Base-by-base conservation (phyloP, 257 asterid genomes). In the Paulownia fortunei region DNA sequence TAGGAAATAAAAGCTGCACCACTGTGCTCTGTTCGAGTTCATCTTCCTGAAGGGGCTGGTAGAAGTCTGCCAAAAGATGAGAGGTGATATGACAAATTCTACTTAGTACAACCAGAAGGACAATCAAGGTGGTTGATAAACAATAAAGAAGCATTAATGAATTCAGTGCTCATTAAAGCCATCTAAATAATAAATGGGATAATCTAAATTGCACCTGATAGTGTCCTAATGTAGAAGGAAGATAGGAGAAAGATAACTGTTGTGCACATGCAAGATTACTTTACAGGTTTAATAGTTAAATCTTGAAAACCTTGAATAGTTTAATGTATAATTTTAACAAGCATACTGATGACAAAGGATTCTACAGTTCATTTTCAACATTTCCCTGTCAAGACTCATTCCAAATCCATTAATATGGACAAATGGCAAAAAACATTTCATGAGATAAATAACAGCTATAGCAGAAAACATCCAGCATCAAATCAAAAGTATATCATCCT, bases 1-100 rank as follows among this genome's bases (percentile, higher is more conserved):
- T 80, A 2, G 97, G 97, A 72, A 68, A 92, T 49, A 92, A 47
- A 66, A 92, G 79, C 3, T 75, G 69, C 75, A 92, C 93, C 51
- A 82, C 87, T 54, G 97, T 91, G 83, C 90, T 91, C 79, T 86
- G 87, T 70, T 90, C 97, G 6, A 82, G 47, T 81, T 91, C 93
- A 72, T 92, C 97, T 88, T 92, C 92, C 80, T 85, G 83, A 3
- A 90, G 69, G 36, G 97, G 97, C 65, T 91, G 88, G 86, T 91
- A 92, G 83, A 92, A 85, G 73, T 92, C 97, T 92, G 93, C 83
- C 83, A 73, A 83, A 74, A 68, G 26, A 79, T 34, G 23, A 76
- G 71, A 76, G 42, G 67, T 27, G 19, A 62, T 30, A 46, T 36
- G 54, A 51, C 19, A 56, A 68, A 66, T 72, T 51, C 51, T 64